Percentiles rank a stretch among this genome's conserved stretches.
Evolutionary conservation across 2,329 filamentous ascomycete genomes (phyloP).

Genomic region (Pezicula rhizophila): DNA sequence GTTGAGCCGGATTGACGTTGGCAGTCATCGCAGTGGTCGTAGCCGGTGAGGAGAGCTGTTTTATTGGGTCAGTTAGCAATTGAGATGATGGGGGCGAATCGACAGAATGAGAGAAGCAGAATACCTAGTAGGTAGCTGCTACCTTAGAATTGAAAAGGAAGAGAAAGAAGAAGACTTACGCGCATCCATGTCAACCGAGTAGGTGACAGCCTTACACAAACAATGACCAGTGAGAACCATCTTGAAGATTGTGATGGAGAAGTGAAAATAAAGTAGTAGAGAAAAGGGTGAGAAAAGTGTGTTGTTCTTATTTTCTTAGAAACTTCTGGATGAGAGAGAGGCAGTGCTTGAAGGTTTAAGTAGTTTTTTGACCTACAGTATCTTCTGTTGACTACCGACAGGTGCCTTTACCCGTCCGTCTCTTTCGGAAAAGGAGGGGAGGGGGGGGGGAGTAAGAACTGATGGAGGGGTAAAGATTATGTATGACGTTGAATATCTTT

Average conservation of each 20-base stretch:
- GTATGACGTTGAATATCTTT: too few relatives aligned
- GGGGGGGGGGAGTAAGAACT: too few relatives aligned
- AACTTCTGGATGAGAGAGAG: neutral
- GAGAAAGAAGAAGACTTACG: slow-evolving; percentile 20
- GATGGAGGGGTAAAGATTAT: too few relatives aligned
- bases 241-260: slow-evolving; percentile 22
- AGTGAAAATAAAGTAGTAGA: neutral
- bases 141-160: neutral
- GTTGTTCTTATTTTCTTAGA: neutral
- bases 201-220: slow-evolving; percentile 67
- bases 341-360: too few relatives aligned
- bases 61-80: neutral
- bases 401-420: too few relatives aligned
- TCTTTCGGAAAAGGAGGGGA: too few relatives aligned
- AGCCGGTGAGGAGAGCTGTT: slow-evolving; percentile 36
- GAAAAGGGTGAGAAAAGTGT: neutral
- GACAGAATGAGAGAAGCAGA: neutral
- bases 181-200: slow-evolving; percentile 45
- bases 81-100: too few relatives aligned
- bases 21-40: slow-evolving; percentile 70
- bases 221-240: slow-evolving; percentile 67
- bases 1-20: slow-evolving; percentile 64
- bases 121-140: neutral
- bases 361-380: too few relatives aligned
- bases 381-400: too few relatives aligned